Evolutionary conservation across 805 yeast species (phyloP).

Genomic region (Maudiozyma turicensis): DNA sequence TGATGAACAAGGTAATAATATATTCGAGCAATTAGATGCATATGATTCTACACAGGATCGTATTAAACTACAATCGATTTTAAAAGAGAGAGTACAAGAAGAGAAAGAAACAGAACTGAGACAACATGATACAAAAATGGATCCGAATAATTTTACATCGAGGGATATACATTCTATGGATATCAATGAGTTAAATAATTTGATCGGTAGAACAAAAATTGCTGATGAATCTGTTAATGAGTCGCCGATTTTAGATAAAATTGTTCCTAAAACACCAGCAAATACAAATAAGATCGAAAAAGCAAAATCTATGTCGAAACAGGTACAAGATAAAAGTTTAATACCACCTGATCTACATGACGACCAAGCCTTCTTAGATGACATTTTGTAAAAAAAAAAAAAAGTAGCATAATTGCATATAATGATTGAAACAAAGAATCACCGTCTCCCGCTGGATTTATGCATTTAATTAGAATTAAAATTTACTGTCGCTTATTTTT

Average conservation of each 20-base stretch:
- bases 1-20: slow-evolving; percentile 14
- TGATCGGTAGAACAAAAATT: background rate
- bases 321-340: slow-evolving; percentile 1
- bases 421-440: no score
- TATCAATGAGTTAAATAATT: background rate
- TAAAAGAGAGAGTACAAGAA: slow-evolving; percentile 4
- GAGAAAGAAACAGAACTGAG: background rate
- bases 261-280: no score
- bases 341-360: slow-evolving; percentile 15
- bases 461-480: no score
- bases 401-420: background rate
- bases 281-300: background rate
- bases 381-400: slow-evolving; percentile 9
- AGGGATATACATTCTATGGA: slow-evolving; percentile 3
- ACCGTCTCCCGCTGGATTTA: no score
- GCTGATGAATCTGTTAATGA: background rate
- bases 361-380: slow-evolving; percentile 23
- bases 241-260: no score
- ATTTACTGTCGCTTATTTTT: no score
- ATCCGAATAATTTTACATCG: background rate
- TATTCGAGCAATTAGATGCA: slow-evolving; percentile 7
- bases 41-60: slow-evolving; percentile 2
- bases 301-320: background rate
- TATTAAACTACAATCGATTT: slow-evolving; percentile 7
- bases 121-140: background rate